A percentile compares a stretch with the other conserved stretches of the same genome.
Conservation (phyloP, 176 grass and related monocot species). For the Oryza officinalis region DNA sequence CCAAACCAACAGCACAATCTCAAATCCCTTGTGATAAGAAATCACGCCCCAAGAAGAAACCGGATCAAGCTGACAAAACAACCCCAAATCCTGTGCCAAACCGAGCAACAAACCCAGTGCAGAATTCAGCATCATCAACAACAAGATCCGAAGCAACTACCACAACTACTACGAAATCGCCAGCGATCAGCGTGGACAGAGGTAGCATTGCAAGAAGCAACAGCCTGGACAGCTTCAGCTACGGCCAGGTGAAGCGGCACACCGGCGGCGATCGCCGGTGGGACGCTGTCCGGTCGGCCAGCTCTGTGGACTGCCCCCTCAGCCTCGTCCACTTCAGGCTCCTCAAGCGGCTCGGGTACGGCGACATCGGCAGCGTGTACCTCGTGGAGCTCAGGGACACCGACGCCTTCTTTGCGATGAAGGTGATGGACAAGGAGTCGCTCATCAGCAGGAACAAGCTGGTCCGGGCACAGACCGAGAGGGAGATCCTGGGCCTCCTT, state of each 20-base stretch:
- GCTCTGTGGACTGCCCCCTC: slow-evolving; percentile 42
- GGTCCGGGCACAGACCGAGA: slow-evolving; percentile 55
- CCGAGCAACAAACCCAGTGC: neutral
- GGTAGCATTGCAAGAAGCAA: slow-evolving; percentile 13
- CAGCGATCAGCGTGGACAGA: neutral
- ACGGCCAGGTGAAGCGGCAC: slow-evolving; percentile 47
- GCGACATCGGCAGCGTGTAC: slow-evolving; percentile 66
- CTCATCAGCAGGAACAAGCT: slow-evolving; percentile 73
- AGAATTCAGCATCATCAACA: neutral
- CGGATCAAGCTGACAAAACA: slow-evolving; percentile 28
- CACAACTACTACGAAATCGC: neutral
- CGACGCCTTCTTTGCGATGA: slow-evolving; percentile 61
- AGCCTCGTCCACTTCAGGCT: slow-evolving; percentile 59
- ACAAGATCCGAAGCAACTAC: neutral
- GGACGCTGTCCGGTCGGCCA: slow-evolving; percentile 55
- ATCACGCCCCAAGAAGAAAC: slow-evolving; percentile 36
- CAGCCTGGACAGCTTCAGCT: neutral
- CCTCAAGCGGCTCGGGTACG: slow-evolving; percentile 63
- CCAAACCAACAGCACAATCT: slow-evolving; percentile 18
- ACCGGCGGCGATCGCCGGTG: slow-evolving; percentile 60
- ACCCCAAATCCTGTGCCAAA: neutral
- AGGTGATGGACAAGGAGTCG: slow-evolving; percentile 72
- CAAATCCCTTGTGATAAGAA: slow-evolving; percentile 40
- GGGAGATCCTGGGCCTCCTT: slow-evolving; percentile 62
- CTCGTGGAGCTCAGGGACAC: slow-evolving; percentile 63